Percentiles rank a stretch among this genome's conserved stretches.
Evolutionary conservation across 2,329 filamentous ascomycete genomes (phyloP).

Genomic region (Penicillium sp.): DNA sequence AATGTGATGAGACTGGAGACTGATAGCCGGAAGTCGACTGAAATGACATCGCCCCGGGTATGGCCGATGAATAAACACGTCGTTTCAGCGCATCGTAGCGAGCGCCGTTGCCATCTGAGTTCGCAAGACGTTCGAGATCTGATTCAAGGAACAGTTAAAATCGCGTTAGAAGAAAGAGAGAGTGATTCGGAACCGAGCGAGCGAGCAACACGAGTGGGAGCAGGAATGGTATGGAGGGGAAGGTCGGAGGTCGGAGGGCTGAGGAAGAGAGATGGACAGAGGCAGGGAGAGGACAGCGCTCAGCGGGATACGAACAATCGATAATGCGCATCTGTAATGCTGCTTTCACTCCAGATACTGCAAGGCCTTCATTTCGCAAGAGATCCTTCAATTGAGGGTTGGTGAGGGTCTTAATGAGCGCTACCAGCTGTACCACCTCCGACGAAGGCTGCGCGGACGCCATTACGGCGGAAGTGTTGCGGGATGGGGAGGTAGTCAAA

Average conservation of each 20-base stretch:
- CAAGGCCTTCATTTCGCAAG: slow-evolving; percentile 73
- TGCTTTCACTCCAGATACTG: slow-evolving; percentile 82
- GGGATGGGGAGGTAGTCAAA: slow-evolving; percentile 23
- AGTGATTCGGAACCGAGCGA: background rate
- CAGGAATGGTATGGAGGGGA: background rate
- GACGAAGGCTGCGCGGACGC: slow-evolving; percentile 43
- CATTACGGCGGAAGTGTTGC: slow-evolving; percentile 28
- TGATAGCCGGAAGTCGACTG: slow-evolving; percentile 33
- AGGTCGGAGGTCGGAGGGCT: slow-evolving; percentile 4
- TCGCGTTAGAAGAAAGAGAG: background rate
- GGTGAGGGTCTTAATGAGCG: slow-evolving; percentile 59
- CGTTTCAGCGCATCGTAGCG: slow-evolving; percentile 37
- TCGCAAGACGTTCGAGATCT: slow-evolving; percentile 32
- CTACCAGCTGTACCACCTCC: slow-evolving; percentile 47
- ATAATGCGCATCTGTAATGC: slow-evolving; percentile 79
- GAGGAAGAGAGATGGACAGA: background rate
- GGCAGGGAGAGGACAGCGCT: slow-evolving; percentile 12
- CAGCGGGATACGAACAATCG: slow-evolving; percentile 77
- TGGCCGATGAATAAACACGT: slow-evolving; percentile 36
- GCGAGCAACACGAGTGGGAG: too few relatives aligned
- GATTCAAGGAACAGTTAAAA: slow-evolving; percentile 3
- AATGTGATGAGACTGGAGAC: slow-evolving; percentile 26
- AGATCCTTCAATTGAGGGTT: slow-evolving; percentile 75
- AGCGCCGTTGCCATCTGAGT: slow-evolving; percentile 18
- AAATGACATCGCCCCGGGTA: slow-evolving; percentile 33